Percentiles rank a stretch among this genome's conserved stretches.
These are phyloP conservation scores for Graphilbum sp. DNA, from an alignment of 2,329 filamentous ascomycete genomes.

Conservation along the genomic window DNA sequence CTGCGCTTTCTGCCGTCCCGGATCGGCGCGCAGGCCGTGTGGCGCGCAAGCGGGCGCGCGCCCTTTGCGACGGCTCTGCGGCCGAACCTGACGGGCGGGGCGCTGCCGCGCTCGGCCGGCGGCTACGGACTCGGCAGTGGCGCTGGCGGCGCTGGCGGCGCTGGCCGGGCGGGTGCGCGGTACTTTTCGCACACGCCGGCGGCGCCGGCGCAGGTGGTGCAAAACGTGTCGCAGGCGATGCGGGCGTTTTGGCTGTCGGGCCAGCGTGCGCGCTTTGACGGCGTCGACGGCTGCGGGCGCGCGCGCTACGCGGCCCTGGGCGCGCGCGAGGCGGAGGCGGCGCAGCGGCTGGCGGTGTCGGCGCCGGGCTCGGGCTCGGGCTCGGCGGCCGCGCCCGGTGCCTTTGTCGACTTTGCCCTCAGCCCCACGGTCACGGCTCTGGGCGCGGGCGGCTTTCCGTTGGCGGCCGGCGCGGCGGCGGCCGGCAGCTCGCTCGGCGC, in stretches of 20 bases:
- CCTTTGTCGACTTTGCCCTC: constrained; percentile 76
- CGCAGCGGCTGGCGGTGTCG: constrained; percentile 44
- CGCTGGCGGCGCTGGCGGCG: constrained; percentile 27
- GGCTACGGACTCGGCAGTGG: constrained; percentile 54
- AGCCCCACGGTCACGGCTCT: constrained; percentile 84
- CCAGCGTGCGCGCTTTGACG: constrained; percentile 76
- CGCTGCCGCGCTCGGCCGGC: constrained; percentile 68
- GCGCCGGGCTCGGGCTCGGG: background rate
- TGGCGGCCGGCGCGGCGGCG: constrained; percentile 18
- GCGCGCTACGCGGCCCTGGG: constrained; percentile 68
- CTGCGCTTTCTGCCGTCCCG: constrained; percentile 31
- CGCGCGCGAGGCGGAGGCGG: constrained; percentile 54
- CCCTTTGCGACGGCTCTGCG: constrained; percentile 81
- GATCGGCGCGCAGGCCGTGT: constrained; percentile 33
- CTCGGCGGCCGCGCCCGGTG: constrained; percentile 35
- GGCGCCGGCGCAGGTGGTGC: constrained; percentile 74
- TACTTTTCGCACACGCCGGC: constrained; percentile 86
- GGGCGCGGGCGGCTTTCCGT: constrained; percentile 43
- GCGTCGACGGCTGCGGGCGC: constrained; percentile 54
- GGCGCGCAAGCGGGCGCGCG: constrained; percentile 53
- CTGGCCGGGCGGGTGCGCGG: constrained; percentile 56
- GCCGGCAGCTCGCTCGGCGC: constrained; percentile 51
- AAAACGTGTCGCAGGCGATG: constrained; percentile 88
- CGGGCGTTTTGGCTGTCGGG: constrained; percentile 87
- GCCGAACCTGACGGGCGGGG: constrained; percentile 81